These are phyloP conservation scores for Houttuynia cordata DNA, from an alignment of 164 flowering plant species.

Conservation along the genomic window DNA sequence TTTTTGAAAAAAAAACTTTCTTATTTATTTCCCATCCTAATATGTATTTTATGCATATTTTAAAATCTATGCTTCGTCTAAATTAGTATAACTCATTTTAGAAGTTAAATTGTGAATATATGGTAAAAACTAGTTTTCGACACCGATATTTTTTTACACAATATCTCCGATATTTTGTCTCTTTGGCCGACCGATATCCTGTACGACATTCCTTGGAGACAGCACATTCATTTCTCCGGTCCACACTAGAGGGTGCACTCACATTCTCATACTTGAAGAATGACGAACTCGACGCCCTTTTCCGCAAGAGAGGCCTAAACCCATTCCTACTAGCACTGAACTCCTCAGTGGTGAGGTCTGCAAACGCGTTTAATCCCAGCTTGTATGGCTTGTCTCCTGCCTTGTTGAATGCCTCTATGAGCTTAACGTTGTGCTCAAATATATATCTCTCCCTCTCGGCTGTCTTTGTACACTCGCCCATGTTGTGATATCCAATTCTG, in stretches of 20 bases:
- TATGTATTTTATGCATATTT: too few species aligned
- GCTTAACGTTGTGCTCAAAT: constrained; percentile 22
- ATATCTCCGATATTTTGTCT: too few species aligned
- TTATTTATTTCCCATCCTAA: too few species aligned
- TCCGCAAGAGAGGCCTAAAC: background rate
- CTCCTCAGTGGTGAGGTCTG: constrained; percentile 23
- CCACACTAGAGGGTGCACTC: constrained; percentile 9
- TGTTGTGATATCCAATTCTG: constrained; percentile 13
- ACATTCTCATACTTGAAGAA: constrained; percentile 12
- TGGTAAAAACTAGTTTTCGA: constrained; percentile 46
- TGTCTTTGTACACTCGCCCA: constrained; percentile 7
- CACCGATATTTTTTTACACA: too few species aligned
- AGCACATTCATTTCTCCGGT: constrained; percentile 29
- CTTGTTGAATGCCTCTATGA: constrained; percentile 15
- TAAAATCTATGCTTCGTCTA: too few species aligned
- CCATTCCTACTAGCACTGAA: constrained; percentile 14
- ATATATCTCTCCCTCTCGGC: constrained; percentile 16
- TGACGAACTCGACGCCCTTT: background rate
- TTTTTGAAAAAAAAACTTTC: too few species aligned
- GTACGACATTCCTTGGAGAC: constrained; percentile 22
- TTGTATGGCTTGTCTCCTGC: constrained; percentile 9
- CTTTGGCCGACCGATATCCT: too few species aligned
- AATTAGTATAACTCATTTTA: too few species aligned
- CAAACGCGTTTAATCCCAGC: constrained; percentile 18
- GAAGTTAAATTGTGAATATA: too few species aligned